Evolutionary conservation across 352 stramenopile species (phyloP).

Genomic region (Phytophthora sojae): DNA sequence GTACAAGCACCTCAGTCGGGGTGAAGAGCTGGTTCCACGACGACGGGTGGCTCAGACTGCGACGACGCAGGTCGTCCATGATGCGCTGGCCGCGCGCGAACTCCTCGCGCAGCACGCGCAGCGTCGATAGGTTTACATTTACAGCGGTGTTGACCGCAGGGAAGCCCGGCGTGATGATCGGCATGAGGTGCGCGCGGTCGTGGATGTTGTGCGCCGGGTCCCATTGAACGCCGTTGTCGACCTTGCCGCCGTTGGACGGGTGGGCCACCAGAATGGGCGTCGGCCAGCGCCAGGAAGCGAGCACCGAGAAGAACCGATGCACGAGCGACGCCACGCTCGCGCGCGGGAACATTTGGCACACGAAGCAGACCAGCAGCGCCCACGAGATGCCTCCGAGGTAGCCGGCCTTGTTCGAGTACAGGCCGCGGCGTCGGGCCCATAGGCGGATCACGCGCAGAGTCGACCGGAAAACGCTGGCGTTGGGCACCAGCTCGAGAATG

Average conservation of each 20-base stretch:
- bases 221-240: constrained; percentile 64
- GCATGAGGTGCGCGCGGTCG: constrained; percentile 86
- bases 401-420: constrained; percentile 89
- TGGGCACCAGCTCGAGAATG: constrained; percentile 84
- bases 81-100: constrained; percentile 78
- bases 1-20: constrained; percentile 80
- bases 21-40: constrained; percentile 83
- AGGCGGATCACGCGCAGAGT: constrained; percentile 79
- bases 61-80: constrained; percentile 73
- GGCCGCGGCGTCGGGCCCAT: constrained; percentile 75
- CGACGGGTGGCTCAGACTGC: constrained; percentile 68
- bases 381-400: constrained; percentile 87
- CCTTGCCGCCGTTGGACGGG: constrained; percentile 48
- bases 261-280: constrained; percentile 81
- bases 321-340: constrained; percentile 75
- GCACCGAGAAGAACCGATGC: constrained; percentile 83
- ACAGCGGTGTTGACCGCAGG: constrained; percentile 85
- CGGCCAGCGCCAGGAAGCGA: constrained; percentile 84
- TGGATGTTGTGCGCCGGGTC: constrained; percentile 76
- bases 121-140: constrained; percentile 84
- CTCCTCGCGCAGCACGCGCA: constrained; percentile 79
- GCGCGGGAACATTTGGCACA: constrained; percentile 89
- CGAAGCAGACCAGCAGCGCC: constrained; percentile 86
- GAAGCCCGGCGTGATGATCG: constrained; percentile 88
- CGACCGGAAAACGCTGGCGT: constrained; percentile 71